These are phyloP conservation scores for Oryza meyeriana DNA, from an alignment of 176 grass and related monocot species.

Conservation along the genomic window DNA sequence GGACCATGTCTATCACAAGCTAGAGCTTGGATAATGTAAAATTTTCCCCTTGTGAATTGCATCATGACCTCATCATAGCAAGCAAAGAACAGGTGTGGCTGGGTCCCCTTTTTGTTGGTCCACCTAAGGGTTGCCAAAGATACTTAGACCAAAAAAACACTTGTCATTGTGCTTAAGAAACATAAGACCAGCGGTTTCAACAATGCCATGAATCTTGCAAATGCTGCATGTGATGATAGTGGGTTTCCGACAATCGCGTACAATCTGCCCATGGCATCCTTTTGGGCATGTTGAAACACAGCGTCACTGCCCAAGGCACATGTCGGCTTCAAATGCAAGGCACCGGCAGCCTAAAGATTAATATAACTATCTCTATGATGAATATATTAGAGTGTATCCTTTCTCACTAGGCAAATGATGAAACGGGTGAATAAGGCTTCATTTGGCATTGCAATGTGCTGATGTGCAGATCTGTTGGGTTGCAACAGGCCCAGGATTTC, in stretches of 20 bases:
- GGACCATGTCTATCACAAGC: constrained; percentile 26
- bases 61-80: constrained; percentile 45
- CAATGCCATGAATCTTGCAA: background rate
- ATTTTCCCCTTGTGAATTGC: background rate
- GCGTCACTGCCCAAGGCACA: background rate
- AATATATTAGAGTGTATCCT: background rate
- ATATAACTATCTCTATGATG: background rate
- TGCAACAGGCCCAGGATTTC: background rate
- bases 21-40: constrained; percentile 41
- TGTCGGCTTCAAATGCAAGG: constrained; percentile 28
- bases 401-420: background rate
- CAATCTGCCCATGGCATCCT: background rate
- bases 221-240: constrained; percentile 1
- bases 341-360: background rate
- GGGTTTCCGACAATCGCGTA: background rate
- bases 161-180: background rate
- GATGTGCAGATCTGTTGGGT: background rate
- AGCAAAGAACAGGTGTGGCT: background rate
- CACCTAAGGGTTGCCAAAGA: background rate
- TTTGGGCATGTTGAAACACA: background rate
- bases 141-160: background rate
- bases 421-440: background rate
- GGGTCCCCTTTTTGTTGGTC: background rate
- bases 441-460: background rate
- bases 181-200: background rate